These are phyloP conservation scores for Earliella scabrosa DNA, from an alignment of 1,284 basidiomycete species.

Conservation along the genomic window DNA sequence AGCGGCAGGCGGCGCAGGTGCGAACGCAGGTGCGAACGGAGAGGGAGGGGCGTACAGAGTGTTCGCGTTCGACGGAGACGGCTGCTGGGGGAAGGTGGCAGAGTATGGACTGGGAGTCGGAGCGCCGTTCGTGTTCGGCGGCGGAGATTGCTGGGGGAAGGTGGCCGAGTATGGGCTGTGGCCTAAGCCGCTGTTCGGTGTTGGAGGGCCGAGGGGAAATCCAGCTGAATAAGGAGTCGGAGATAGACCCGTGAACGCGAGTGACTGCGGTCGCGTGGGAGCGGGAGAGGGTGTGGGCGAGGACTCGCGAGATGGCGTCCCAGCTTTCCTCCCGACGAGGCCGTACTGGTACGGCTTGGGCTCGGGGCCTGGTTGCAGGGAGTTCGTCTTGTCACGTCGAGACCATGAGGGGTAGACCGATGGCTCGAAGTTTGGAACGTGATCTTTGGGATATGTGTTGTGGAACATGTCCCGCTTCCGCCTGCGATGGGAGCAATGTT, in stretches of 20 bases:
- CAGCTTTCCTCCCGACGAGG: conserved; percentile 27
- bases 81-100: neutral
- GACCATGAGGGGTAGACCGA: conserved; percentile 6
- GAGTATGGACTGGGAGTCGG: neutral
- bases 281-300: conserved; percentile 13
- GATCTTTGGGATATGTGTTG: conserved; percentile 5
- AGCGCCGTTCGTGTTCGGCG: neutral
- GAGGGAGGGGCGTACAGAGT: neutral
- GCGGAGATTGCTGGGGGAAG: conserved; percentile 1
- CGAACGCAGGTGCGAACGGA: neutral
- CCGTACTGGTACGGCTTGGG: conserved; percentile 36
- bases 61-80: neutral
- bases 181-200: neutral
- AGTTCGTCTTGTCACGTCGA: conserved; percentile 1
- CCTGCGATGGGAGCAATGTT: conserved; percentile 9
- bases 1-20: neutral
- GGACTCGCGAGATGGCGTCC: conserved; percentile 16
- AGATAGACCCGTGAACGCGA: neutral
- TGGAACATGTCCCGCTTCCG: conserved; percentile 14
- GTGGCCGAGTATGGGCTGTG: neutral
- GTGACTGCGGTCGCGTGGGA: conserved; percentile 22
- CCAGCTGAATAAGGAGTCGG: neutral
- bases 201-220: neutral
- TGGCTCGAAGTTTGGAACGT: conserved; percentile 14
- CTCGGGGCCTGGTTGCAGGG: conserved; percentile 21